Percentiles rank a stretch among this genome's conserved stretches.
These are phyloP conservation scores for Endocalyx cinctus DNA, from an alignment of 2,329 filamentous ascomycete species.

Conservation along the genomic window DNA sequence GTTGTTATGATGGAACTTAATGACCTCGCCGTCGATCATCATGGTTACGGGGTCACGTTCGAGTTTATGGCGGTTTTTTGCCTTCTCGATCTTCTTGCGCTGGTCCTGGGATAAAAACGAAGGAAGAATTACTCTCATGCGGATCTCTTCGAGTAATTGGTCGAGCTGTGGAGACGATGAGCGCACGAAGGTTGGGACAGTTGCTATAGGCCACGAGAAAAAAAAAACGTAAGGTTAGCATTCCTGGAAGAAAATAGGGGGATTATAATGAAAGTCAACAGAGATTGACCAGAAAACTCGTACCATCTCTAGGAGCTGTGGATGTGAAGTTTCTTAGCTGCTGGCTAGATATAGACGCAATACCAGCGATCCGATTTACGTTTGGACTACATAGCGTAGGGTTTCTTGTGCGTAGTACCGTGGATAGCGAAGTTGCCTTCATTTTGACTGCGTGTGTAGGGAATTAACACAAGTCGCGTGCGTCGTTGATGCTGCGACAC, in stretches of 20 bases:
- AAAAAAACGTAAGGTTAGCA: not conserved
- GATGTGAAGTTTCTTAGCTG: constrained; percentile 22
- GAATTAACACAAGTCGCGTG: no score
- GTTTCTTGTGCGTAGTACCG: no score
- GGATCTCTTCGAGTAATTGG: constrained; percentile 45
- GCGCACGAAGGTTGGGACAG: constrained; percentile 42
- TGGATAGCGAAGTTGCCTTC: no score
- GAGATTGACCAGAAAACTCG: not conserved
- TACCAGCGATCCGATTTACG: no score
- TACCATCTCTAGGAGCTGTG: constrained; percentile 22
- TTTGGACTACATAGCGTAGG: no score
- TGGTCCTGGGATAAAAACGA: constrained; percentile 50
- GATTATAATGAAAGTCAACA: no score
- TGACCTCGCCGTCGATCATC: constrained; percentile 52
- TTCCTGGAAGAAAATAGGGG: no score
- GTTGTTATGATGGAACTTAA: constrained; percentile 47
- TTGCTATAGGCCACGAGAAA: constrained; percentile 8
- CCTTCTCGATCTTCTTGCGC: constrained; percentile 47
- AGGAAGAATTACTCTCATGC: constrained; percentile 58
- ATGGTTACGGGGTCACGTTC: constrained; percentile 52
- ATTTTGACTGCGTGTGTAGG: no score
- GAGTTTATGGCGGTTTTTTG: constrained; percentile 42
- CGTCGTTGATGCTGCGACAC: no score
- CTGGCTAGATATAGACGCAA: constrained; percentile 12
- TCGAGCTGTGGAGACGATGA: constrained; percentile 53